Conservation (phyloP, 2,329 filamentous ascomycete genomes). For the Metarhizium rileyi region DNA sequence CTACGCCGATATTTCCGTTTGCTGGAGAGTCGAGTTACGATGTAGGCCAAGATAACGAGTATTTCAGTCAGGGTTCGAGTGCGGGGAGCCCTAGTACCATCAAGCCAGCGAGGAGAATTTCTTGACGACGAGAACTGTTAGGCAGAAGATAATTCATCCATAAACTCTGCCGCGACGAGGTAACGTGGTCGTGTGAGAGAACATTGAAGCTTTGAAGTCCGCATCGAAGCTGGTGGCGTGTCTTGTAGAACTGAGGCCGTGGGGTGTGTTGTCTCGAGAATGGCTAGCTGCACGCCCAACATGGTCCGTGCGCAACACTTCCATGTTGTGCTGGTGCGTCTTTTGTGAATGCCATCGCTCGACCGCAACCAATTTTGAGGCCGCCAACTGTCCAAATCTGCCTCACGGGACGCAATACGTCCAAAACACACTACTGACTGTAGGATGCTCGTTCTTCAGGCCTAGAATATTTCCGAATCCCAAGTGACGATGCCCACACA, state of each 20-base stretch:
- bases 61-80: slow-evolving; percentile 1
- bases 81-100: slow-evolving; percentile 10
- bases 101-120: slow-evolving; percentile 5
- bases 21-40: neutral
- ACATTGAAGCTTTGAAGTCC: no score
- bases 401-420: neutral
- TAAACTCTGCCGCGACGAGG: neutral
- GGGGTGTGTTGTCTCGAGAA: neutral
- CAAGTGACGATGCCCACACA: slow-evolving; percentile 11
- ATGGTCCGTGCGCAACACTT: slow-evolving; percentile 2
- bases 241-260: no score
- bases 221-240: no score
- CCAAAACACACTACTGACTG: neutral
- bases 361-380: no score
- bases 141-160: neutral
- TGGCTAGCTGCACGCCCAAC: no score
- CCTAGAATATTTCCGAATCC: neutral
- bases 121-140: neutral
- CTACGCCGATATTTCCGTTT: neutral
- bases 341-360: no score
- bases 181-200: no score
- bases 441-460: neutral
- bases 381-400: neutral
- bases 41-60: neutral
- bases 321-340: no score